A percentile compares a stretch with the other conserved stretches of the same genome.
Evolutionary conservation across 805 yeast genomes (phyloP).

Genomic region (Kregervanrija fluxuum): DNA sequence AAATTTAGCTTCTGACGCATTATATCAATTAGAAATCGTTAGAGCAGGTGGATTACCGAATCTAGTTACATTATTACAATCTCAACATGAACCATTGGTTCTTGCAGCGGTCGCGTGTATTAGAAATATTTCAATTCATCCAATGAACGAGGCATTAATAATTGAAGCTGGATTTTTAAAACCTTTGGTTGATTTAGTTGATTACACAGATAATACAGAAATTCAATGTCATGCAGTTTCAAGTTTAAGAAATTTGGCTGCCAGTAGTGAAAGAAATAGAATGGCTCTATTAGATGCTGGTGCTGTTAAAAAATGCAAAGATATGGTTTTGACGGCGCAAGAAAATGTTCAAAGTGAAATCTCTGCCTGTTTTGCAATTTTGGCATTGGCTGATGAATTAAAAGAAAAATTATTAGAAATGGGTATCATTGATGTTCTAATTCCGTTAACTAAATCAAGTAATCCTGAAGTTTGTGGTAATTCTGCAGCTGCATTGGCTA

Average conservation of each 20-base stretch:
- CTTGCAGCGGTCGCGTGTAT: slow-evolving; percentile 98
- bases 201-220: slow-evolving; percentile 84
- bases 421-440: slow-evolving; percentile 78
- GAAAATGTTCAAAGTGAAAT: slow-evolving; percentile 92
- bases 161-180: slow-evolving; percentile 94
- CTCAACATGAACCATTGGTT: slow-evolving; percentile 85
- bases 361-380: slow-evolving; percentile 93
- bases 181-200: slow-evolving; percentile 81
- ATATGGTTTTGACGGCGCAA: slow-evolving; percentile 78
- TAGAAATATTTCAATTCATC: slow-evolving; percentile 94
- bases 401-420: slow-evolving; percentile 77
- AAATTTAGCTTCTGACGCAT: slow-evolving; percentile 92
- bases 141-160: slow-evolving; percentile 89
- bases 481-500: slow-evolving; percentile 97
- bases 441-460: slow-evolving; percentile 82
- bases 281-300: slow-evolving; percentile 89
- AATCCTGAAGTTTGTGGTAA: slow-evolving; percentile 97
- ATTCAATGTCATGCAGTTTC: slow-evolving; percentile 98
- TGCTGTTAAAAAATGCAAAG: slow-evolving; percentile 89
- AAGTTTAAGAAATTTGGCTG: slow-evolving; percentile 91
- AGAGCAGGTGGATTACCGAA: slow-evolving; percentile 94
- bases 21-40: slow-evolving; percentile 92
- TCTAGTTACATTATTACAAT: slow-evolving; percentile 80
- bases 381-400: slow-evolving; percentile 93
- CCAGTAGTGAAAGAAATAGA: slow-evolving; percentile 88